Evolutionary conservation across 495 filamentous ascomycete genomes (phyloP).

Genomic region (Penicillium canescens): DNA sequence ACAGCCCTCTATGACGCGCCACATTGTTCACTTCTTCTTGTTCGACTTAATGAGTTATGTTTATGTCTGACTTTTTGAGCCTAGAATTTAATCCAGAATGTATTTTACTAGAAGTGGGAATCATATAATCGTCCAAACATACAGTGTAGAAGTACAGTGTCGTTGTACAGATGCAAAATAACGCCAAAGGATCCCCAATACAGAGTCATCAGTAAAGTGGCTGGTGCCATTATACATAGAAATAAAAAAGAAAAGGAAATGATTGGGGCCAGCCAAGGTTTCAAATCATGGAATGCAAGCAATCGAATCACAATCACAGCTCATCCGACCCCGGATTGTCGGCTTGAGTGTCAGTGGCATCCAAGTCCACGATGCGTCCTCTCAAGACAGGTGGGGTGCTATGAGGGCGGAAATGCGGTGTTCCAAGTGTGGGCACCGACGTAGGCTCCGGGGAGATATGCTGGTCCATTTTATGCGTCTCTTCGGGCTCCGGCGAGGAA

Average conservation of each 20-base stretch:
- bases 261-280: not conserved
- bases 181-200: not conserved
- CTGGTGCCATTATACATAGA: not conserved
- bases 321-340: slow-evolving; percentile 1
- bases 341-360: slow-evolving; percentile 5
- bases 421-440: slow-evolving; percentile 22
- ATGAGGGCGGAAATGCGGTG: slow-evolving; percentile 31
- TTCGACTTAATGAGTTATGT: too few relatives aligned
- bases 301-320: not conserved
- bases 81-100: not conserved
- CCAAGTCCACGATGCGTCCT: slow-evolving; percentile 13
- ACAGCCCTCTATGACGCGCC: slow-evolving; percentile 22
- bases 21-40: not conserved
- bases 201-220: not conserved
- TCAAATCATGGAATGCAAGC: not conserved
- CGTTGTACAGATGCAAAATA: slow-evolving; percentile 7
- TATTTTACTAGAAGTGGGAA: slow-evolving; percentile 5
- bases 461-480: slow-evolving; percentile 7
- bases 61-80: not conserved
- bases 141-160: slow-evolving; percentile 6
- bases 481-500: slow-evolving; percentile 22
- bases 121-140: slow-evolving; percentile 12
- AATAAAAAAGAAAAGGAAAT: too few relatives aligned
- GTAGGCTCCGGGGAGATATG: slow-evolving; percentile 18
- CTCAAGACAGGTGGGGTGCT: slow-evolving; percentile 44